phyloP scores from a whole-genome alignment of 179 eudicot species.

The Silene coronaria region DNA sequence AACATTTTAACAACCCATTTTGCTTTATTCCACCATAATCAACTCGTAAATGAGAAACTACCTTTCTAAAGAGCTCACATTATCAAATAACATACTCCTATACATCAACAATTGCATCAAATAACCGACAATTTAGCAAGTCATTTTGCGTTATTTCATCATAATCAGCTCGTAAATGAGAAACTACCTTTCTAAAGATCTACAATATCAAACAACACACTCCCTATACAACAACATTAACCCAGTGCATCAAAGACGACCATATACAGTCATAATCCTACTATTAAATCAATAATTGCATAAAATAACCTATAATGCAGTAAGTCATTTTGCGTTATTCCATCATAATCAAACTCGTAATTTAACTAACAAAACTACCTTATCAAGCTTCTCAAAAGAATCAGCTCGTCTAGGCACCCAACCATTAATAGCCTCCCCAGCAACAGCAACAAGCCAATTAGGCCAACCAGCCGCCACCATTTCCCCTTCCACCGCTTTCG shows the following conservation, averaged over 20 bases:
- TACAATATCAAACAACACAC: no score
- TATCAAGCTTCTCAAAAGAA: constrained; percentile 79
- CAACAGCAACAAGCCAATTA: constrained; percentile 71
- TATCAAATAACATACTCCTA: not conserved
- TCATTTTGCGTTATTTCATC: not conserved
- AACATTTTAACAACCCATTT: not conserved
- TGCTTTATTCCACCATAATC: not conserved
- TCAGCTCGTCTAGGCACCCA: constrained; percentile 86
- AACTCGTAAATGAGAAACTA: not conserved
- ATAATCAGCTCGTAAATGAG: not conserved
- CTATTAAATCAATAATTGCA: not conserved
- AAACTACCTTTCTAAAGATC: not conserved
- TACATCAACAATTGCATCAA: not conserved
- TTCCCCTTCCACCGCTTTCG: constrained; percentile 52
- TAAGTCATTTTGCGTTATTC: not conserved
- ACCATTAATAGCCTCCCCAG: constrained; percentile 81
- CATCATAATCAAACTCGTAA: not conserved
- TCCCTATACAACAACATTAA: not conserved
- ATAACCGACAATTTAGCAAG: not conserved
- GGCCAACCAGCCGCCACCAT: constrained; percentile 96
- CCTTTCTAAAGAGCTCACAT: not conserved
- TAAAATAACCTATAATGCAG: not conserved
- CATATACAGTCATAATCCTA: no score
- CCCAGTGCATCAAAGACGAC: no score
- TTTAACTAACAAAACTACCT: constrained; percentile 31